Evolutionary conservation across 129 eudicot genomes (phyloP).

Genomic region (sunflower (Helianthus annuus)): HanXRQr2.0-SUNRISE NC_035441.2:186575695-186576194

Average conservation of each 20-base stretch:
- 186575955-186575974: constrained; percentile 34
- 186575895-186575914: neutral
- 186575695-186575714: no score
- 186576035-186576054: constrained; percentile 22
- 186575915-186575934: constrained; percentile 31
- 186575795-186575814: constrained; percentile 26
- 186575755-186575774: constrained; percentile 13
- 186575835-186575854: neutral
- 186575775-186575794: constrained; percentile 30
- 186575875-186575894: neutral
- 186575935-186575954: constrained; percentile 34
- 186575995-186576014: neutral
- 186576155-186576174: constrained; percentile 39
- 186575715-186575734: no score
- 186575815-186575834: constrained; percentile 19
- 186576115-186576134: constrained; percentile 25
- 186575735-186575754: no score
- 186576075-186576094: constrained; percentile 18
- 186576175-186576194: neutral
- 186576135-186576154: constrained; percentile 32
- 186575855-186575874: neutral
- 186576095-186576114: constrained; percentile 23
- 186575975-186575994: constrained; percentile 7
- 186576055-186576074: constrained; percentile 27
- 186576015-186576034: constrained; percentile 26